These are phyloP conservation scores for Trapa bicornis DNA, from an alignment of 345 rosid genomes.

Conservation along the genomic window DNA sequence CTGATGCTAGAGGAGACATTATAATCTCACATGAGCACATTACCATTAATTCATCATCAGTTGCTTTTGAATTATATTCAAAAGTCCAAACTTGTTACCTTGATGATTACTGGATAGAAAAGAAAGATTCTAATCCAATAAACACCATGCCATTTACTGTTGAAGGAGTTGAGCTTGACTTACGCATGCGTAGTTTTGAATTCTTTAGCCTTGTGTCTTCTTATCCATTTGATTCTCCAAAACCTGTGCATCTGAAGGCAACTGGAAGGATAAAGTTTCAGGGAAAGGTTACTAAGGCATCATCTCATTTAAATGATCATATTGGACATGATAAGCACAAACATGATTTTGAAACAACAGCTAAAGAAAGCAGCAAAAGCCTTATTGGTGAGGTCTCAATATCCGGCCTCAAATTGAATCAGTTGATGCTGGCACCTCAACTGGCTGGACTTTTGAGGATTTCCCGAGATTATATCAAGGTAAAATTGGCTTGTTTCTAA, in stretches of 20 bases:
- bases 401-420: conserved; percentile 86
- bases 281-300: conserved; percentile 54
- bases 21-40: conserved; percentile 81
- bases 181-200: conserved; percentile 95
- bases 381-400: conserved; percentile 78
- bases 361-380: conserved; percentile 23
- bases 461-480: conserved; percentile 68
- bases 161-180: conserved; percentile 88
- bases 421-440: conserved; percentile 85
- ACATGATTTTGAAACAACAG: conserved; percentile 18
- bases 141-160: conserved; percentile 47
- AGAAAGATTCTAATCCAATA: conserved; percentile 25
- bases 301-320: conserved; percentile 15
- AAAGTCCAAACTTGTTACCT: conserved; percentile 68
- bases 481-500: conserved; percentile 7
- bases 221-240: conserved; percentile 89
- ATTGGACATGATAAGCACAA: conserved; percentile 17
- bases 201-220: conserved; percentile 74
- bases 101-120: conserved; percentile 41
- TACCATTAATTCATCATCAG: conserved; percentile 67
- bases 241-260: conserved; percentile 87
- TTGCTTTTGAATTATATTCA: conserved; percentile 73
- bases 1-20: conserved; percentile 95
- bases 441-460: conserved; percentile 68
- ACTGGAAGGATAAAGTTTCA: conserved; percentile 84